Conservation (phyloP, 495 filamentous ascomycete genomes). For the Aspergillus funiculosus region DNA sequence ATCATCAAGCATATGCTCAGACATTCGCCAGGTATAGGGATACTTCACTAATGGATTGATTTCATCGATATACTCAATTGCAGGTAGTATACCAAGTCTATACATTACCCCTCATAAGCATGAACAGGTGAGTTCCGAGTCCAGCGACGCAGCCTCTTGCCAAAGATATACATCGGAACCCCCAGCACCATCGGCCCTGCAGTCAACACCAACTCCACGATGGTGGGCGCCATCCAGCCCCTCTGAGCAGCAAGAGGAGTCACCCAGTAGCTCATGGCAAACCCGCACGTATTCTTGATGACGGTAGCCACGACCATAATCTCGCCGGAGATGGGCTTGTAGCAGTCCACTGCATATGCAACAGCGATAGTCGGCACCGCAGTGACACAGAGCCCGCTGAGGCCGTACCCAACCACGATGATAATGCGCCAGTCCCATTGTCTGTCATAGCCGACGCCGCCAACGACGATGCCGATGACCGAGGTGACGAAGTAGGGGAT, state of each 20-base stretch:
- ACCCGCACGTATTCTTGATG: constrained; percentile 49
- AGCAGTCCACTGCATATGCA: constrained; percentile 53
- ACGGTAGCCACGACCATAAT: constrained; percentile 51
- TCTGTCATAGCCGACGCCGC: constrained; percentile 48
- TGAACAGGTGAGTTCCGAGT: too few species aligned
- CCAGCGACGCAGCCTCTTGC: constrained; percentile 18
- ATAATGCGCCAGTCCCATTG: constrained; percentile 47
- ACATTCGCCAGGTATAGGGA: too few species aligned
- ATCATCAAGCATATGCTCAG: too few species aligned
- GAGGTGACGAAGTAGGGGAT: constrained; percentile 25
- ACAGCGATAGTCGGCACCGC: constrained; percentile 42
- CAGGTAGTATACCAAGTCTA: too few species aligned
- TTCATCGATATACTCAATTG: too few species aligned
- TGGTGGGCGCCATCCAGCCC: constrained; percentile 17
- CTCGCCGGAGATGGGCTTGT: constrained; percentile 48
- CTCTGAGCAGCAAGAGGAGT: constrained; percentile 5
- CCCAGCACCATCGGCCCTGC: constrained; percentile 19
- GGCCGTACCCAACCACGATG: constrained; percentile 46
- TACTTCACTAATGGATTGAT: too few species aligned
- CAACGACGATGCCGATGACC: constrained; percentile 52
- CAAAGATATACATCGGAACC: constrained; percentile 21
- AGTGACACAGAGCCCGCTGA: constrained; percentile 45
- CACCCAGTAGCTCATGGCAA: constrained; percentile 39
- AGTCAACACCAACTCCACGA: constrained; percentile 24
- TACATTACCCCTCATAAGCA: too few species aligned